Evolutionary conservation across 2,329 filamentous ascomycete genomes (phyloP).

Genomic region (Diaporthe caulivora): DNA sequence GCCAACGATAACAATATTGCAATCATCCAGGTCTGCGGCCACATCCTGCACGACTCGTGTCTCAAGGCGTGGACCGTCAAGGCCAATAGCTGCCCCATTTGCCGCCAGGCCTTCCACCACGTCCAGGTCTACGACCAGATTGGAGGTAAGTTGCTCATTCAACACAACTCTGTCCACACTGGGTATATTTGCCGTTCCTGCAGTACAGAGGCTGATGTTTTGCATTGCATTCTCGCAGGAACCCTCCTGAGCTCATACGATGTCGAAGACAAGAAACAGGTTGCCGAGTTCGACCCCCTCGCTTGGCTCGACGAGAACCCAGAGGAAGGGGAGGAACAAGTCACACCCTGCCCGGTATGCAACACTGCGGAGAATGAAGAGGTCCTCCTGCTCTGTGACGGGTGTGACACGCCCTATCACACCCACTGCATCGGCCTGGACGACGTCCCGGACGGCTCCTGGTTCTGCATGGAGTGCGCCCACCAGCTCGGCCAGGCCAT

Average conservation of each 20-base stretch:
- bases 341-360: slow-evolving; percentile 86
- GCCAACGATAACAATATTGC: slow-evolving; percentile 62
- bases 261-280: slow-evolving; percentile 88
- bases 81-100: slow-evolving; percentile 98
- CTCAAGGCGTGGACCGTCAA: slow-evolving; percentile 95
- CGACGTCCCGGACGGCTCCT: slow-evolving; percentile 79
- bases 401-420: slow-evolving; percentile 90
- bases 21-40: slow-evolving; percentile 81
- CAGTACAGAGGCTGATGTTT: slow-evolving; percentile 42
- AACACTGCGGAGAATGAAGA: slow-evolving; percentile 85
- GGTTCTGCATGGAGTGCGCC: slow-evolving; percentile 91
- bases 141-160: slow-evolving; percentile 73
- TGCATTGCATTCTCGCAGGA: slow-evolving; percentile 56
- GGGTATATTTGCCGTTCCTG: not conserved
- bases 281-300: slow-evolving; percentile 87
- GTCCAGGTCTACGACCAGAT: slow-evolving; percentile 86
- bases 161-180: not conserved
- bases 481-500: slow-evolving; percentile 60
- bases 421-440: slow-evolving; percentile 91
- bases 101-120: slow-evolving; percentile 89
- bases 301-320: slow-evolving; percentile 78
- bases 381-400: slow-evolving; percentile 88
- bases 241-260: slow-evolving; percentile 68
- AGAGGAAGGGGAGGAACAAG: slow-evolving; percentile 77
- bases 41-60: slow-evolving; percentile 93